Evolutionary conservation across 2,329 filamentous ascomycete species (phyloP).

Genomic region (Sarocladium strictum): DNA sequence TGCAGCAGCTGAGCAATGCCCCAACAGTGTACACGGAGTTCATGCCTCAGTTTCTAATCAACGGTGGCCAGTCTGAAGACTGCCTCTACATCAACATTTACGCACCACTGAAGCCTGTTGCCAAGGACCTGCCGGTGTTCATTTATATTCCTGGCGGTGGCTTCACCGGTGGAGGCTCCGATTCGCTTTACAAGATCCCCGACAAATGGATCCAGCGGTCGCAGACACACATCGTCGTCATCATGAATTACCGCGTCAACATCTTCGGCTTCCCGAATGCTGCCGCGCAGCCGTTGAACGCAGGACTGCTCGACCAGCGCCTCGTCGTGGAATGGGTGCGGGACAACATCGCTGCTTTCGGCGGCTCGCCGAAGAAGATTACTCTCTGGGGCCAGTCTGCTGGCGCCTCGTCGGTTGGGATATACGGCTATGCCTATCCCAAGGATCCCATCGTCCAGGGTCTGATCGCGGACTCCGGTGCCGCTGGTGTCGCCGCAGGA

Average conservation of each 20-base stretch:
- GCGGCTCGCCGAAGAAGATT: slow-evolving; percentile 23
- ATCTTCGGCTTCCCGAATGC: slow-evolving; percentile 36
- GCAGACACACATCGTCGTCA: slow-evolving; percentile 39
- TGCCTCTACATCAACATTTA: slow-evolving; percentile 29
- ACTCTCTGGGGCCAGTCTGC: slow-evolving; percentile 28
- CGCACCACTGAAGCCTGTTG: slow-evolving; percentile 19
- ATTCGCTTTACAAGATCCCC: slow-evolving; percentile 47
- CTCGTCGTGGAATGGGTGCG: slow-evolving; percentile 25
- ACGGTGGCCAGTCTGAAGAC: slow-evolving; percentile 26
- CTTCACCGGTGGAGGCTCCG: slow-evolving; percentile 32
- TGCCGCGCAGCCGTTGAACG: slow-evolving; percentile 18
- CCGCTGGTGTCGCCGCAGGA: background rate
- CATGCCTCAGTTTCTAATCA: slow-evolving; percentile 33
- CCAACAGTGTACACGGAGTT: slow-evolving; percentile 28
- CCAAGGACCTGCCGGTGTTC: slow-evolving; percentile 16
- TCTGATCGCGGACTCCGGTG: slow-evolving; percentile 38
- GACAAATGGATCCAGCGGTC: slow-evolving; percentile 17
- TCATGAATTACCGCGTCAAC: slow-evolving; percentile 39
- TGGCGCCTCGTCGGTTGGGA: slow-evolving; percentile 33
- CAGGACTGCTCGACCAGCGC: slow-evolving; percentile 23
- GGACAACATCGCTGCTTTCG: slow-evolving; percentile 25
- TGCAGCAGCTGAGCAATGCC: slow-evolving; percentile 15
- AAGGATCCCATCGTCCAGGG: slow-evolving; percentile 42
- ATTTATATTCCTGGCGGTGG: slow-evolving; percentile 30
- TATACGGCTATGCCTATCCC: slow-evolving; percentile 42